These are phyloP conservation scores for Pulveroboletus sp. DNA, from an alignment of 768 basidiomycete species.

Conservation along the genomic window DNA sequence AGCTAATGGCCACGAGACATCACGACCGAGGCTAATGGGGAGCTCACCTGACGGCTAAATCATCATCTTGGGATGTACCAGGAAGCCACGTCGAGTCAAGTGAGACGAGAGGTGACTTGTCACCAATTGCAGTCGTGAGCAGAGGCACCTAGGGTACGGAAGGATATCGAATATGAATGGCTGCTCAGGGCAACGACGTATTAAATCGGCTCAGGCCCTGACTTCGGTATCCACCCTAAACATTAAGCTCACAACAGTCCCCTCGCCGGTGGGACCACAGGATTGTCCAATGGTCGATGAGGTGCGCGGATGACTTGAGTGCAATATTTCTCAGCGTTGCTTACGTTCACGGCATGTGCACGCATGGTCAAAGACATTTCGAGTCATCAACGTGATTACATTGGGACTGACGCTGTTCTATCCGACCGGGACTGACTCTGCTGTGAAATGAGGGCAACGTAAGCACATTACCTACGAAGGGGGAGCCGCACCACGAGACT, in stretches of 20 bases:
- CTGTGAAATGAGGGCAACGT: background rate
- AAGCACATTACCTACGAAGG: slow-evolving; percentile 9
- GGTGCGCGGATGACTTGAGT: too few species aligned
- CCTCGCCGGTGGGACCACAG: background rate
- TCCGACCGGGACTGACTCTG: background rate
- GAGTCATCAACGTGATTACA: background rate
- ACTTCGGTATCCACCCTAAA: too few species aligned
- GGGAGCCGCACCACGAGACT: slow-evolving; percentile 17
- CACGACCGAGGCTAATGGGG: background rate
- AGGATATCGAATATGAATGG: background rate
- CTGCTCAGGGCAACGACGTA: too few species aligned
- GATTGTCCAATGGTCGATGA: background rate
- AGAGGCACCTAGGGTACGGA: slow-evolving; percentile 12
- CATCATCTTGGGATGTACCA: slow-evolving; percentile 17
- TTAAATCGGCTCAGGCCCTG: too few species aligned
- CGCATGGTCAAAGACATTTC: background rate
- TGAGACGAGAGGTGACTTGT: slow-evolving; percentile 30
- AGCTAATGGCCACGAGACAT: slow-evolving; percentile 30
- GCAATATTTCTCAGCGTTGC: background rate
- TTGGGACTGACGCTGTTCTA: background rate
- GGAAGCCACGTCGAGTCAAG: slow-evolving; percentile 24
- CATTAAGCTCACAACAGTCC: too few species aligned
- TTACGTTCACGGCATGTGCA: background rate
- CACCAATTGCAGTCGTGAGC: slow-evolving; percentile 22
- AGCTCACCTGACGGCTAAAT: slow-evolving; percentile 16